These are phyloP conservation scores for Verticillium isaacii DNA, from an alignment of 2,329 filamentous ascomycete species.

Conservation along the genomic window DNA sequence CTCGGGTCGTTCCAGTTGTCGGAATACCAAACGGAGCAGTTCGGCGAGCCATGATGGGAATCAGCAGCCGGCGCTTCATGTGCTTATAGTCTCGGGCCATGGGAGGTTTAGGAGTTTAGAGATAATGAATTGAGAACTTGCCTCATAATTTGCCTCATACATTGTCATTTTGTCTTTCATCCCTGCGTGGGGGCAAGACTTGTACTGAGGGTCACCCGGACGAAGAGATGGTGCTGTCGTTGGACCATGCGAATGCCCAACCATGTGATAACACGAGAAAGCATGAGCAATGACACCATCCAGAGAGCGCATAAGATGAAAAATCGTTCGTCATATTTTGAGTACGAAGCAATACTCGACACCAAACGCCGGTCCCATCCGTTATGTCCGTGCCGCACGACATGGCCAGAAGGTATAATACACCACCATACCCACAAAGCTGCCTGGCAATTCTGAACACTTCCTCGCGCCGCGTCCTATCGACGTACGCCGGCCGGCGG, in stretches of 20 bases:
- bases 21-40: background rate
- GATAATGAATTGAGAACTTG: constrained; percentile 3
- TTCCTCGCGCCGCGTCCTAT: background rate
- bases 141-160: background rate
- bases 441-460: background rate
- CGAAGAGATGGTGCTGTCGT: too few species aligned
- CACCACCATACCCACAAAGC: constrained; percentile 10
- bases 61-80: constrained; percentile 1
- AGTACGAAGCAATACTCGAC: background rate
- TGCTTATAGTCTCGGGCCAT: constrained; percentile 8
- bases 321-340: background rate
- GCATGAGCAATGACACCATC: background rate
- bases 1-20: constrained; percentile 1
- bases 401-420: constrained; percentile 12
- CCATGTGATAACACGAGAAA: too few species aligned
- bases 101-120: constrained; percentile 11
- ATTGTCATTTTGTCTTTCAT: too few species aligned
- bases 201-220: too few species aligned
- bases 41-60: background rate
- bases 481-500: background rate
- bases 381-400: constrained; percentile 10
- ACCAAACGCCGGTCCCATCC: constrained; percentile 4
- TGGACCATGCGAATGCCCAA: too few species aligned
- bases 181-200: too few species aligned
- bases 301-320: background rate